Percentiles rank a stretch among this genome's conserved stretches.
Conservation (phyloP, 768 basidiomycete species). For the Amanita rimosa region DNA sequence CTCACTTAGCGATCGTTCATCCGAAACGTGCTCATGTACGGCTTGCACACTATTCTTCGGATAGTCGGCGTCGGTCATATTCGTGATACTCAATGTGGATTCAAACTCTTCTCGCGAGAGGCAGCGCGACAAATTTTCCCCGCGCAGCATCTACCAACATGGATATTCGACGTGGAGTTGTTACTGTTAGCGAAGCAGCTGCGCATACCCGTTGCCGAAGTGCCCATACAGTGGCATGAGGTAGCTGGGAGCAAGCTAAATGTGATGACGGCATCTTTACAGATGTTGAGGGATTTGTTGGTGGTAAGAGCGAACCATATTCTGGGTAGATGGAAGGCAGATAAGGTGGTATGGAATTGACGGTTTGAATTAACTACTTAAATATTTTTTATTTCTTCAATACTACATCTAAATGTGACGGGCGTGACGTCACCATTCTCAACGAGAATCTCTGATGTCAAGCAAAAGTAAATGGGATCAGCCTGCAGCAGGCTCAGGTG, state of each 20-base stretch:
- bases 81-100: constrained; percentile 93
- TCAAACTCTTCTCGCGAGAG: constrained; percentile 85
- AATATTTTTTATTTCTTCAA: too few relatives aligned
- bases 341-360: neutral
- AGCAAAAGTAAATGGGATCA: constrained; percentile 81
- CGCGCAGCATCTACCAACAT: constrained; percentile 74
- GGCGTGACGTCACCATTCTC: neutral
- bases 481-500: constrained; percentile 38
- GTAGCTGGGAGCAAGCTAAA: constrained; percentile 88
- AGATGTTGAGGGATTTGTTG: constrained; percentile 84
- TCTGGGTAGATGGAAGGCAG: constrained; percentile 58
- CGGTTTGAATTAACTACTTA: too few relatives aligned
- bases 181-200: constrained; percentile 75
- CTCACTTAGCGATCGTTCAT: constrained; percentile 63
- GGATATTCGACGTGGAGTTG: constrained; percentile 97
- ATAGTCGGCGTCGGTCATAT: constrained; percentile 86
- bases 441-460: constrained; percentile 31
- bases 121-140: constrained; percentile 82
- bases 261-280: constrained; percentile 72
- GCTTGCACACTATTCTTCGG: constrained; percentile 79
- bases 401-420: too few relatives aligned
- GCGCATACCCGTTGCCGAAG: constrained; percentile 71
- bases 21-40: constrained; percentile 91
- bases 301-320: constrained; percentile 76
- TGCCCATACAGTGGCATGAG: constrained; percentile 89